These are phyloP conservation scores for Haberlea rhodopensis DNA, from an alignment of 257 asterid species.

Conservation along the genomic window DNA sequence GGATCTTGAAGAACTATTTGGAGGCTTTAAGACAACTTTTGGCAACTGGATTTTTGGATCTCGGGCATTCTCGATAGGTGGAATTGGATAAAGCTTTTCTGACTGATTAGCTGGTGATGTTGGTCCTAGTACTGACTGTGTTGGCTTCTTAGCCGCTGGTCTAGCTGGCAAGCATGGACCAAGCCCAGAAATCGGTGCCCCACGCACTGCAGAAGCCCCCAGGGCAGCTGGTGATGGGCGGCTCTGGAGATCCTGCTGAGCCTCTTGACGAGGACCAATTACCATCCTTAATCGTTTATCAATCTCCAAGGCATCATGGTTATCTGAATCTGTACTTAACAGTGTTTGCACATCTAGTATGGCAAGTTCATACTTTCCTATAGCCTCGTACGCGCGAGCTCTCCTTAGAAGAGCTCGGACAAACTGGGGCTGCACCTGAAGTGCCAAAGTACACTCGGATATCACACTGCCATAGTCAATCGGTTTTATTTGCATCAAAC, in stretches of 20 bases:
- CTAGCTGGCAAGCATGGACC: slow-evolving; percentile 95
- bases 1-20: slow-evolving; percentile 49
- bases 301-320: slow-evolving; percentile 71
- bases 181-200: slow-evolving; percentile 86
- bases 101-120: slow-evolving; percentile 42
- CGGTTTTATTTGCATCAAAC: slow-evolving; percentile 97
- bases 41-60: slow-evolving; percentile 56
- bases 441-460: slow-evolving; percentile 79
- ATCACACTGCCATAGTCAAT: slow-evolving; percentile 79
- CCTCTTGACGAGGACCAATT: slow-evolving; percentile 67
- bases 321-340: slow-evolving; percentile 61
- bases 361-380: slow-evolving; percentile 78
- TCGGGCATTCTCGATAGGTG: slow-evolving; percentile 51
- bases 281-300: slow-evolving; percentile 68
- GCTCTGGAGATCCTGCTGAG: slow-evolving; percentile 94
- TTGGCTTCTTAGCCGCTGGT: slow-evolving; percentile 64
- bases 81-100: slow-evolving; percentile 54
- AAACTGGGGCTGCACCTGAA: slow-evolving; percentile 72
- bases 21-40: slow-evolving; percentile 71
- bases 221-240: slow-evolving; percentile 99
- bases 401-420: slow-evolving; percentile 75
- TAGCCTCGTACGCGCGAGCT: slow-evolving; percentile 86
- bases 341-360: slow-evolving; percentile 73
- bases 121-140: slow-evolving; percentile 30
- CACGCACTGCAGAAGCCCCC: slow-evolving; percentile 96